Base-by-base conservation (phyloP, 768 basidiomycete genomes). In the Agrocybe praecox region DNA sequence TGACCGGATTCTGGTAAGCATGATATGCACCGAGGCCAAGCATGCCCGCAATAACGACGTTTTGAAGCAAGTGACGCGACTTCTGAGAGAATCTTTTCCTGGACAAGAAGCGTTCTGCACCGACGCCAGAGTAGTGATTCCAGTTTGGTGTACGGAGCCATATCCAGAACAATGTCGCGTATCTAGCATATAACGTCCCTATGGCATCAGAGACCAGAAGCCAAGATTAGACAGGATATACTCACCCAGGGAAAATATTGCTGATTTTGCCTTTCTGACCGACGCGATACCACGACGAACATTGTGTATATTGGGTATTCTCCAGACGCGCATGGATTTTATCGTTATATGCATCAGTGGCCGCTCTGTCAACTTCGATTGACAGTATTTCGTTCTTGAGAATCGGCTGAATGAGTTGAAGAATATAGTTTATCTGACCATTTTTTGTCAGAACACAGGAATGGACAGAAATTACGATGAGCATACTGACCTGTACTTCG, bases 401-500 rank as follows among this genome's bases (percentile, higher is more conserved):
- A 43, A 81, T 68, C 3, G 80, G 80, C 51, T 67, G 60, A 54
- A 80, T 71, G 32, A 81, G 54, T 54, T 76, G 66, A 49, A 76
- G 55, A 43, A 73, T 71, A 57, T 83, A 79, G n/a, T 76, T 62
- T 26, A 77, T 69, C 81, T 81, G 49, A 4, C 26, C 26, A 29
- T 29, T 53, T n/a, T n/a, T n/a, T n/a, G n/a, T n/a, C n/a, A n/a
- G n/a, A n/a, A n/a, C n/a, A n/a, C n/a, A n/a, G n/a, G n/a, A n/a
- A n/a, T n/a, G n/a, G n/a, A n/a, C n/a, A 49, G 29, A 29, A 22
- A 17, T 19, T 32, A n/a, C n/a, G 19, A 34, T 15, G 36, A 40
- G 12, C 21, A 22, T 4, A 40, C 62, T 15, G 15, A 76, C 78
- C 69, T 80, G 78, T n/a, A 71, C 55, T 59, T 81, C 80, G 36